Evolutionary conservation across 164 flowering plant genomes (phyloP).

Genomic region (Stephania cephalantha): DNA sequence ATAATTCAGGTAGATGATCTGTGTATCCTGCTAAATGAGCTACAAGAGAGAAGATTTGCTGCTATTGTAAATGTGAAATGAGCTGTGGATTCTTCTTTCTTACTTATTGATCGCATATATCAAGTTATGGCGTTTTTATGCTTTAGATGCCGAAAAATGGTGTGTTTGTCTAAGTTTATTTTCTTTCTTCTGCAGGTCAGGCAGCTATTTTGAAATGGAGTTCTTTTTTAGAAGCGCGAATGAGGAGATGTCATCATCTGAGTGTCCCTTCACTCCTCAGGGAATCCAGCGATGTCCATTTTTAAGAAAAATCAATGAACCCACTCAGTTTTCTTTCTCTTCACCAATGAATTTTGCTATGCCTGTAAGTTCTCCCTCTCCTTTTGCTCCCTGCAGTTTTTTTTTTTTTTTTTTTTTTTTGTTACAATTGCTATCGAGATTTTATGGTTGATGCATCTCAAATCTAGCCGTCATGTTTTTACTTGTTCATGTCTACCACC

Average conservation of each 20-base stretch:
- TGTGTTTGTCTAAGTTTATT: background rate
- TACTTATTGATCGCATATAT: background rate
- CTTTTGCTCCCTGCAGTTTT: no score
- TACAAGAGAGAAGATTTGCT: no score
- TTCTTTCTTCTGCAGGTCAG: conserved; percentile 18
- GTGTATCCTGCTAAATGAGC: no score
- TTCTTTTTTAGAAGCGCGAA: conserved; percentile 37
- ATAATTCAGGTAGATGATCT: no score
- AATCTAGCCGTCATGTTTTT: no score
- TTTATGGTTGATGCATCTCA: no score
- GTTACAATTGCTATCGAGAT: background rate
- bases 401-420: background rate
- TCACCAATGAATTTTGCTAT: conserved; percentile 49
- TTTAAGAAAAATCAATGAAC: conserved; percentile 83
- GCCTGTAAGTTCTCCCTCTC: conserved; percentile 48
- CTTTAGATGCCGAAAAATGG: background rate
- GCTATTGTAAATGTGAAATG: background rate
- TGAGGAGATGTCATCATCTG: conserved; percentile 29
- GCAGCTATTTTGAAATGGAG: conserved; percentile 39
- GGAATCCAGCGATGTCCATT: conserved; percentile 74
- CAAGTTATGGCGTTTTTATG: background rate
- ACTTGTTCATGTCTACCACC: no score
- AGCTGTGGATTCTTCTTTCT: background rate
- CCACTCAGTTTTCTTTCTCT: conserved; percentile 73
- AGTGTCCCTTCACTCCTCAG: conserved; percentile 22